Evolutionary conservation across 2,329 filamentous ascomycete species (phyloP).

Genomic region (Periconia sp.): DNA sequence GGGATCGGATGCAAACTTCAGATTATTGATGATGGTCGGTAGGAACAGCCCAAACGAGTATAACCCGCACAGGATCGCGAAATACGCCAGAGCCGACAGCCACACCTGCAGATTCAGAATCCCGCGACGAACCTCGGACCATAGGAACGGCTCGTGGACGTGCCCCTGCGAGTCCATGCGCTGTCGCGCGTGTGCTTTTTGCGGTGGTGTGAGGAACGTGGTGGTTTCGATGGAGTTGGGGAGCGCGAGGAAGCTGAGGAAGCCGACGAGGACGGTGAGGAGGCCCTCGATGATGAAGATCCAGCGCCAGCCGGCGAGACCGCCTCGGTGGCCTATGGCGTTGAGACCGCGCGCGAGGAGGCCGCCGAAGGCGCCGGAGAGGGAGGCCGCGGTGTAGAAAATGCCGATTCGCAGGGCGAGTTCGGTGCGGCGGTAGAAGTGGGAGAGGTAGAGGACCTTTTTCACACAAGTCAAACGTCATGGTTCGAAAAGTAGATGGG

Average conservation of each 20-base stretch:
- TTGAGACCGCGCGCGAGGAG: conserved; percentile 63
- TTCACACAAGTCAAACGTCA: conserved; percentile 2
- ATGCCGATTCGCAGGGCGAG: conserved; percentile 65
- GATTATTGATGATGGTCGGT: conserved; percentile 64
- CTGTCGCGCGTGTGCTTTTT: conserved; percentile 53
- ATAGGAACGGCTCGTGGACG: conserved; percentile 54
- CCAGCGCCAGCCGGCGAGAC: conserved; percentile 62
- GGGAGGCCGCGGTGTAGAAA: conserved; percentile 67
- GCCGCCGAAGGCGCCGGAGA: conserved; percentile 66
- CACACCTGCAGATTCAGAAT: conserved; percentile 63
- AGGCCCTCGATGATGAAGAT: conserved; percentile 56
- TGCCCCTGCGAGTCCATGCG: conserved; percentile 47
- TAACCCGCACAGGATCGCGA: conserved; percentile 58
- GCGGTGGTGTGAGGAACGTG: conserved; percentile 55
- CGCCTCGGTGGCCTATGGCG: conserved; percentile 58
- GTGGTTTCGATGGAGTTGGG: conserved; percentile 60
- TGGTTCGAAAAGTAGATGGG: neutral
- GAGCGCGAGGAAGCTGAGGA: conserved; percentile 55
- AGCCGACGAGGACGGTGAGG: conserved; percentile 55
- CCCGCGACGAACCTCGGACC: conserved; percentile 65
- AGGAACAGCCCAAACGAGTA: conserved; percentile 68
- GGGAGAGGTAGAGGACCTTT: conserved; percentile 64
- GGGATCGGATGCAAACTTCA: conserved; percentile 56
- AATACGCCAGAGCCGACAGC: conserved; percentile 65
- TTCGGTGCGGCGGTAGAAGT: conserved; percentile 62